Base-by-base conservation (phyloP, 768 basidiomycete species). In the Lepiota venenata region DNA sequence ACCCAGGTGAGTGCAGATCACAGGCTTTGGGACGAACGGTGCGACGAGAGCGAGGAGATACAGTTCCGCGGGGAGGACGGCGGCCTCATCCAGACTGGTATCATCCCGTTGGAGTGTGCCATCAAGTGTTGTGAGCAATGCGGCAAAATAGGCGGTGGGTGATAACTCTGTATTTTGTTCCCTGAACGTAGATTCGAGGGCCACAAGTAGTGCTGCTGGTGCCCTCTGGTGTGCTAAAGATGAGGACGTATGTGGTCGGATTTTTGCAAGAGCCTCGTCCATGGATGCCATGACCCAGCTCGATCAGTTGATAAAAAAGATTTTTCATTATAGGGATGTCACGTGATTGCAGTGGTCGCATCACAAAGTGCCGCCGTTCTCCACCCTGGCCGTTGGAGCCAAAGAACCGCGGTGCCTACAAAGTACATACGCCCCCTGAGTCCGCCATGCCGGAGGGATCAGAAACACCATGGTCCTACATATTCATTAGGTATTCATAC, bases 111-210 rank as follows among this genome's bases (percentile, higher is more conserved):
- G 83, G 21, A 93, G 68, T 10, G 87, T 84, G 55, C 87, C 83
- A 63, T 92, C 88, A 27, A 96, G 78, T 7, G 91, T 88, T 11
- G 92, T 93, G 46, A 92, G 74, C 55, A 96, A 77, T 2, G 90
- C 87, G n/a, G 93, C 91, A 70, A 95, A 97, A 74, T 98, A 98
- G 27, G 97, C 96, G 1, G 93, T 93, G 6, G 95, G 79, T 7
- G 88, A 79, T 38, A 73, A 70, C 50, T 87, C 84, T 7, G 85
- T 76, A 57, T 73, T 74, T 62, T 87, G 85, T 62, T 91, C 88
- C 60, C 77, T 72, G 60, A 87, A 81, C 38, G 86, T 91, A 14
- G 84, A 79, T 70, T 98, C 96, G 60, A 98, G 75, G 2, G 93
- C 95, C 53, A 78, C 71, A 41, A 98, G 79, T 20, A 98, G 82